Percentiles rank a stretch among this genome's conserved stretches.
Evolutionary conservation across 495 filamentous ascomycete species (phyloP).

Genomic region (Aspergillus heteromorphus): DNA sequence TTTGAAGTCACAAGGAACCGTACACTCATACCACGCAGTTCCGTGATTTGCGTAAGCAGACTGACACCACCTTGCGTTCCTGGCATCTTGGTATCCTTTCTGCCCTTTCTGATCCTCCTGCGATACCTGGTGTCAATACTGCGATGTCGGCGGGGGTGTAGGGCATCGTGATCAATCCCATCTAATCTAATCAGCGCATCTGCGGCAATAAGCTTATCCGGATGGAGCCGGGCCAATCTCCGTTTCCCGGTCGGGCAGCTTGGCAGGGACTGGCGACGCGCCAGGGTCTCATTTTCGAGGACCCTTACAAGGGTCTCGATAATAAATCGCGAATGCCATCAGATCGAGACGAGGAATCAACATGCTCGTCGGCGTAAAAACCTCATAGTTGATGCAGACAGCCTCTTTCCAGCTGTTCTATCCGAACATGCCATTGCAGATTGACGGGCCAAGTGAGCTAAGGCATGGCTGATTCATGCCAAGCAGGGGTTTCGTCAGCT

Average conservation of each 20-base stretch:
- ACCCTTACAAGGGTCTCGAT: too few species aligned
- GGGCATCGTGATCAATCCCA: too few species aligned
- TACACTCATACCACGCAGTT: too few species aligned
- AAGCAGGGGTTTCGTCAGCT: neutral
- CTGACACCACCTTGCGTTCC: too few species aligned
- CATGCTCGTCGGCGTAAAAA: neutral
- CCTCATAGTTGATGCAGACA: neutral
- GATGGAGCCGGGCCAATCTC: neutral
- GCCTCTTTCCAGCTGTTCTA: neutral
- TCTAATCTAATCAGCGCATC: neutral
- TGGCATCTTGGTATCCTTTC: too few species aligned
- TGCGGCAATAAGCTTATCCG: slow-evolving; percentile 3
- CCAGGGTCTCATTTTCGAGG: neutral
- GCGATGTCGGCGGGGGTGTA: too few species aligned
- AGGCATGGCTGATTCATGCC: neutral
- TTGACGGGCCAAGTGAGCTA: neutral
- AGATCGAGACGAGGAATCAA: too few species aligned
- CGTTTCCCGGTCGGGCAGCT: neutral
- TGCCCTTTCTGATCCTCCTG: too few species aligned
- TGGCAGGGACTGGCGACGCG: neutral
- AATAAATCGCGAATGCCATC: too few species aligned
- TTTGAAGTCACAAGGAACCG: too few species aligned
- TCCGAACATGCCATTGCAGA: too few species aligned
- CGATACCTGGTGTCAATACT: too few species aligned
- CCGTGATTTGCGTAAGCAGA: neutral